Conservation (phyloP, 2,329 filamentous ascomycete species). For the Diaporthe longicolla region DNA sequence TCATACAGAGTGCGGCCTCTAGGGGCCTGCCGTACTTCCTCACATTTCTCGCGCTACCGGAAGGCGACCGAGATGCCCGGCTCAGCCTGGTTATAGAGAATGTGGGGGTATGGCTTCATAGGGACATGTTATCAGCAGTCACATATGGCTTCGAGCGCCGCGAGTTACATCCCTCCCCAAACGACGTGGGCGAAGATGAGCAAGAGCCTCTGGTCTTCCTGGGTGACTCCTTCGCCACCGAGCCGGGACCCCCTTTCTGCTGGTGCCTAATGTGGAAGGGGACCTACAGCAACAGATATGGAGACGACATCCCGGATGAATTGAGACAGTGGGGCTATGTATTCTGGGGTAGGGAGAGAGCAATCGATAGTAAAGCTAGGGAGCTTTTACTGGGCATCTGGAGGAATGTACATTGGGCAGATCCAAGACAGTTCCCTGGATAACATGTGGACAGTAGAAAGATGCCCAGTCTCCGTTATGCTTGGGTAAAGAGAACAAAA, state of each 20-base stretch:
- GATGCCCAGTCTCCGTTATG: background rate
- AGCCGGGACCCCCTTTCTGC: background rate
- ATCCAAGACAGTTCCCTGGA: background rate
- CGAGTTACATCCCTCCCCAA: background rate
- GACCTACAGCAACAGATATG: background rate
- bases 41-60: background rate
- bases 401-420: background rate
- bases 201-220: background rate
- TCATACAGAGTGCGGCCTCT: background rate
- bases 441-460: background rate
- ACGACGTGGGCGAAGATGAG: background rate
- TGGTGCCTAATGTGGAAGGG: background rate
- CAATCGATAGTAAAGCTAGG: background rate
- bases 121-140: background rate
- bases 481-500: background rate
- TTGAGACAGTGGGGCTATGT: background rate
- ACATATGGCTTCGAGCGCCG: background rate
- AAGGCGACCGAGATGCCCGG: background rate
- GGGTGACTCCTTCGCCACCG: background rate
- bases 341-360: background rate
- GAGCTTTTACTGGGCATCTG: background rate
- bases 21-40: background rate
- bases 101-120: background rate
- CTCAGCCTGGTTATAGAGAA: background rate
- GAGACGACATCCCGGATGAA: background rate